phyloP scores from a whole-genome alignment of 495 filamentous ascomycete genomes.

The Aspergillus ellipticus region DNA sequence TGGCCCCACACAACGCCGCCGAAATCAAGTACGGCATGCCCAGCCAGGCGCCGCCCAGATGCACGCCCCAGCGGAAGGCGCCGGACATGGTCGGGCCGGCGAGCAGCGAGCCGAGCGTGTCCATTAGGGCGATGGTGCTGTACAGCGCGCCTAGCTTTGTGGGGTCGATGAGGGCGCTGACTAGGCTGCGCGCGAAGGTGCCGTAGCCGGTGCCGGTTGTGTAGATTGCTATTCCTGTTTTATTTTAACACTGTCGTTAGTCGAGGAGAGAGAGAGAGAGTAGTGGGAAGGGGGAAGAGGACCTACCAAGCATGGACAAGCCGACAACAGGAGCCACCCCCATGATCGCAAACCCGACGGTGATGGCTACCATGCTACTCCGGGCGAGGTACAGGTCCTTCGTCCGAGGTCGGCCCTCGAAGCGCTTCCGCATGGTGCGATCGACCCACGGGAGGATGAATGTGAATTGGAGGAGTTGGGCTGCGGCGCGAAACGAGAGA shows the following conservation, averaged over 20 bases:
- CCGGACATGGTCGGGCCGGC: not conserved
- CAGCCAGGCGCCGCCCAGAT: not conserved
- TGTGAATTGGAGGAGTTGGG: not conserved
- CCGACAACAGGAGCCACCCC: not conserved
- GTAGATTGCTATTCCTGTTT: not conserved
- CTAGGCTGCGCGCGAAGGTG: not conserved
- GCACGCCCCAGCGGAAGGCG: not conserved
- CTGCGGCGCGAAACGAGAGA: not conserved
- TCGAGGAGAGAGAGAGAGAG: not conserved
- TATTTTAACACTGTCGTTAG: not conserved
- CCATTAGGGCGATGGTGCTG: not conserved
- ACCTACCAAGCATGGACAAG: not conserved
- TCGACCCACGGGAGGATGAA: not conserved
- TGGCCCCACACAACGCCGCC: not conserved
- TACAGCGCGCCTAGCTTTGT: not conserved
- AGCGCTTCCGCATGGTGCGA: not conserved
- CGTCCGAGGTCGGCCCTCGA: not conserved
- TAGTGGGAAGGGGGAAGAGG: too few relatives aligned
- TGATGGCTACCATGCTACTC: not conserved
- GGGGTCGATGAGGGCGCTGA: not conserved
- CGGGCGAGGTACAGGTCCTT: not conserved
- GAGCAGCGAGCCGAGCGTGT: not conserved
- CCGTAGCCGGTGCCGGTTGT: not conserved
- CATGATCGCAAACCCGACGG: not conserved
- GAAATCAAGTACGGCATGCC: not conserved